phyloP scores from a whole-genome alignment of 2,329 filamentous ascomycete species.

The Pezicula radicicola region DNA sequence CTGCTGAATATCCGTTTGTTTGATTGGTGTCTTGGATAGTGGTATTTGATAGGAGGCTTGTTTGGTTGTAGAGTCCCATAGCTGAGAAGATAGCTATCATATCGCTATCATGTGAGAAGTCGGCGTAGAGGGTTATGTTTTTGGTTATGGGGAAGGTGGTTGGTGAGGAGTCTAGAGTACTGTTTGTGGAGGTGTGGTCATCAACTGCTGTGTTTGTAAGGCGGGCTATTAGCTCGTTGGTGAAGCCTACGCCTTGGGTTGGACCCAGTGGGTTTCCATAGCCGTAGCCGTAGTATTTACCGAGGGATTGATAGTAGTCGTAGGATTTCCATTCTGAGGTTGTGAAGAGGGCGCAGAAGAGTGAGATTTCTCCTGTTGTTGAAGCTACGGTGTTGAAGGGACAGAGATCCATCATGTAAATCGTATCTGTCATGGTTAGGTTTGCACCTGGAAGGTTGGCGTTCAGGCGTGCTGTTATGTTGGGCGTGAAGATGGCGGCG shows the following conservation, averaged over 20 bases:
- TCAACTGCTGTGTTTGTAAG: conserved; percentile 66
- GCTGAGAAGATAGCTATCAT: conserved; percentile 76
- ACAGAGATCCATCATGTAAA: conserved; percentile 84
- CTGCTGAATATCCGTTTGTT: conserved; percentile 67
- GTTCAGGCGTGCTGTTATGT: conserved; percentile 70
- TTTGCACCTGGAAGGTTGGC: conserved; percentile 64
- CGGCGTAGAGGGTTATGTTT: conserved; percentile 67
- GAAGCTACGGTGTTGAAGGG: conserved; percentile 78
- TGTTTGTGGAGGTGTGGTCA: conserved; percentile 75
- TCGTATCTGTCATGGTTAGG: conserved; percentile 57
- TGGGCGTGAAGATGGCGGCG: conserved; percentile 59
- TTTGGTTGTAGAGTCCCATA: conserved; percentile 73
- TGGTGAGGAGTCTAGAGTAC: conserved; percentile 65
- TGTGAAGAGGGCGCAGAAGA: conserved; percentile 76
- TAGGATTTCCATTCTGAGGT: conserved; percentile 72
- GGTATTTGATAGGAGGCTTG: conserved; percentile 48
- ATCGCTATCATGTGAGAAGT: conserved; percentile 90
- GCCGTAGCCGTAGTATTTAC: conserved; percentile 82
- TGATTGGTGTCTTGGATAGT: conserved; percentile 46
- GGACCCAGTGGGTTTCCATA: conserved; percentile 75
- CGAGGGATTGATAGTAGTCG: conserved; percentile 75
- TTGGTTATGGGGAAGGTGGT: conserved; percentile 69
- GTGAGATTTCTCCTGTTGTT: conserved; percentile 51
- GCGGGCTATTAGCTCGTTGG: conserved; percentile 82
- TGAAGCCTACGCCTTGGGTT: conserved; percentile 83